Base-by-base conservation (phyloP, 345 rosid genomes). In the Excoecaria agallocha region DNA sequence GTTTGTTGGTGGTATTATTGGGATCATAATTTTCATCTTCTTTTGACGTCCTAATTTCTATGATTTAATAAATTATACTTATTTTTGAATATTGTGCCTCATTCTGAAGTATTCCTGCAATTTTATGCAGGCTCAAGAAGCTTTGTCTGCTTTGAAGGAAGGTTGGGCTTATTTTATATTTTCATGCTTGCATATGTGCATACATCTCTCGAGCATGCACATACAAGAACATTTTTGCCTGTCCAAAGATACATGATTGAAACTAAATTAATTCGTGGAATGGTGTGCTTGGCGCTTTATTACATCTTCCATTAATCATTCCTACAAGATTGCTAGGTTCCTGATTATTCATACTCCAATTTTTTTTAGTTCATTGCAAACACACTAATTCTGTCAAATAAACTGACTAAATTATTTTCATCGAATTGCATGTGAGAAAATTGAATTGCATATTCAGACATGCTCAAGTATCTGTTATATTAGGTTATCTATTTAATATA, bases 51-150 rank as follows among this genome's bases (percentile, higher is more conserved):
- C 57, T 55, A n/a, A 70, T 70, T 54, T 41, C 37, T 10, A 50
- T 68, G 64, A 30, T n/a, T n/a, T n/a, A n/a, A n/a, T n/a, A n/a
- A 20, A 48, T 76, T 56, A 15, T 67, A 48, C 51, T 13, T 78
- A 12, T 3, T 17, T 59, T 4, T 17, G 30, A 10, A 24, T 49
- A 11, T 58, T 60, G 52, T 20, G 37, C 37, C 22, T 38, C 48
- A 20, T 64, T 8, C 50, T 46, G n/a, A 51, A 66, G 54, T 24
- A 11, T 22, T 52, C 41, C 75, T 62, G 56, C 58, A 58, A 66
- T 79, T 69, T 72, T 74, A 12, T 81, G 84, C 88, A 93, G 98
- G 92, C 79, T 30, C 88, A 50, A 48, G 95, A 89, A 59, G 89
- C 84, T 39, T 72, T 77, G 72, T 76, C 91, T 73, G 88, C 89